Base-by-base conservation (phyloP, 345 rosid genomes). In the Murraya paniculata region DNA sequence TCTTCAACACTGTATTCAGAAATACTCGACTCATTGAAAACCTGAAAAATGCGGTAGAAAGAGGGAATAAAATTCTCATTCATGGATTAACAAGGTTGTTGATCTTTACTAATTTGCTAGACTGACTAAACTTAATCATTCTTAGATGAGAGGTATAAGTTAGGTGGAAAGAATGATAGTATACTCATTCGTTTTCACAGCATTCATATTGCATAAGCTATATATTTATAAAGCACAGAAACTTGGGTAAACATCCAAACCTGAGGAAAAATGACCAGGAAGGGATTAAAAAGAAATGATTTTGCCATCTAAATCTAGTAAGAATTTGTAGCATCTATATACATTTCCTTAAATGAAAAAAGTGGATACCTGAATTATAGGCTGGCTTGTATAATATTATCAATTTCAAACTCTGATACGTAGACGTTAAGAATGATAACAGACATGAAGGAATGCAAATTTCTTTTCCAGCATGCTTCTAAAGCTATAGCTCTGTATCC, bases 11-110 rank as follows among this genome's bases (percentile, higher is more conserved):
- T 85, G 77, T 92, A 95, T 57, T 95, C 95, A 22, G 87, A 90
- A 65, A 95, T 95, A 58, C 72, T 88, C 18, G 98, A 92, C 78
- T 95, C 98, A 53, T 85, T 87, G 62, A 93, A 95, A 50, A 93
- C 84, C 98, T 95, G 84, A 55, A 68, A 68, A 77, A 27, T 69
- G 16, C 14, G 59, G 1, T n/a, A 75, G 19, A 77, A 39, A 38
- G 35, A 57, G 18, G 27, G 14, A 19, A 71, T 50, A 55, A 50
- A 28, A 30, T 7, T 55, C 7, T 57, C 6, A 7, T 72, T 22
- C 13, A 56, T 56, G 30, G 39, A 72, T 22, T 57, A 55, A n/a
- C 21, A 30, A 56, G 21, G 30, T 48, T 35, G 53, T 35, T 33
- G 2, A 57, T n/a, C 64, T 21, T 53, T 57, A 50, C 19, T 21